phyloP scores from a whole-genome alignment of 1,284 basidiomycete species.

The Irpex sp. region DNA sequence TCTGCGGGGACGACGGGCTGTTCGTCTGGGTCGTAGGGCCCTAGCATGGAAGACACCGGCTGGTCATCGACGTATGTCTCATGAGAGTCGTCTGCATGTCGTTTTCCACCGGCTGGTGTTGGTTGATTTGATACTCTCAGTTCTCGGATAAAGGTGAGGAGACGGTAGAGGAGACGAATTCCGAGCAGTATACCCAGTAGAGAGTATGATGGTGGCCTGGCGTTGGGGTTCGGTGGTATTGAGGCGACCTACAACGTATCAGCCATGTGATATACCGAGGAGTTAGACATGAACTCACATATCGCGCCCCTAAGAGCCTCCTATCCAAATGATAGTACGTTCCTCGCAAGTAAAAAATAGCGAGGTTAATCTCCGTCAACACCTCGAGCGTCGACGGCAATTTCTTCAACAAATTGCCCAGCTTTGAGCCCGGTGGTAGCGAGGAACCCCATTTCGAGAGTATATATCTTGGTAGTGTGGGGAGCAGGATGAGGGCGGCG shows the following conservation, averaged over 20 bases:
- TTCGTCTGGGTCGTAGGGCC: constrained; percentile 48
- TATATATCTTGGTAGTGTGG: constrained; percentile 59
- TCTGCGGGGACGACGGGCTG: constrained; percentile 55
- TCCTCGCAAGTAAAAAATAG: constrained; percentile 79
- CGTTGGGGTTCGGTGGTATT: constrained; percentile 66
- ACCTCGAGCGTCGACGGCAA: constrained; percentile 50
- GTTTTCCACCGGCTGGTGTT: constrained; percentile 27
- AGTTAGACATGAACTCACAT: constrained; percentile 48
- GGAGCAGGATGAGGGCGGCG: constrained; percentile 59
- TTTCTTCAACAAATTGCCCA: constrained; percentile 37
- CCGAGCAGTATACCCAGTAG: constrained; percentile 76
- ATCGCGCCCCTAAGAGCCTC: constrained; percentile 67
- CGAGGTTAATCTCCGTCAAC: constrained; percentile 72
- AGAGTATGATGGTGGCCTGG: constrained; percentile 79
- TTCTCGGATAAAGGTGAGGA: constrained; percentile 41
- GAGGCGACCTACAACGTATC: constrained; percentile 58
- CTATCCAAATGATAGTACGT: constrained; percentile 75
- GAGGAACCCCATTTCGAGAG: constrained; percentile 46
- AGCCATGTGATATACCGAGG: background rate
- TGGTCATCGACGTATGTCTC: constrained; percentile 65
- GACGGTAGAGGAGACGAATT: constrained; percentile 66
- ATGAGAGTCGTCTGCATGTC: constrained; percentile 28
- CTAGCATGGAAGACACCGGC: constrained; percentile 58
- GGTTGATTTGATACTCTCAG: constrained; percentile 15
- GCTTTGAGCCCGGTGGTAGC: constrained; percentile 31